Base-by-base conservation (phyloP, 2,329 filamentous ascomycete genomes). In the Pestalotiopsis sp. region DNA sequence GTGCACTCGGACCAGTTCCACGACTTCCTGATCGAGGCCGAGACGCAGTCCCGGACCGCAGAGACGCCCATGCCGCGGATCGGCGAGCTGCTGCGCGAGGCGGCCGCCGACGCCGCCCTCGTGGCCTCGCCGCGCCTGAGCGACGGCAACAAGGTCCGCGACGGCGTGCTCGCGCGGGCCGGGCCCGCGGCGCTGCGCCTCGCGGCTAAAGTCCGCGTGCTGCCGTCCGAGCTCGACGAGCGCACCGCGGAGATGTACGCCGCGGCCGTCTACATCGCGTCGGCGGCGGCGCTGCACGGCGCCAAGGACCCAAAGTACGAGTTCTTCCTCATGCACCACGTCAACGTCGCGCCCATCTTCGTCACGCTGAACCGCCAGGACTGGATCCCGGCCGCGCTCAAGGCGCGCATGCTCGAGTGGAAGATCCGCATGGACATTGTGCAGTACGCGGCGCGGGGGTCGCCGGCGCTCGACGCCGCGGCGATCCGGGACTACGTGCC, bases 301-400 rank as follows among this genome's bases (percentile, higher is more conserved):
- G 83, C 84, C 1, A 92, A 36, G 77, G 79, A 85, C 25, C 83
- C 91, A 64, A 94, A 92, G 77, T 90, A 93, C 77, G 95, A 97
- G 77, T 98, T 98, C 78, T 96, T 91, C 82, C 72, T 89, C 67
- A 87, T 88, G 87, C 95, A 98, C 79, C 88, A 90, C 74, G 82
- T 95, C 72, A 98, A 92, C 76, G 83, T 83, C 0, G 76, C 84
- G 12, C 91, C 91, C n/a, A 89, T 97, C 72, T 96, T 95, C 82
- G 85, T 93, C 72, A 83, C 84, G 7, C 85, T 97, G 77, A 86
- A 90, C 75, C 81, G 81, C 12, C 85, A 85, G 72, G 72, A 83
- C 49, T 96, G 88, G 87, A 83, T 94, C 58, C 83, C 88, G 0
- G 76, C 80, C 0, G 82, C 84, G 7, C 82, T 83, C 62, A 95